Base-by-base conservation (phyloP, 176 grass and related monocot genomes). In the Phragmites australis region DNA sequence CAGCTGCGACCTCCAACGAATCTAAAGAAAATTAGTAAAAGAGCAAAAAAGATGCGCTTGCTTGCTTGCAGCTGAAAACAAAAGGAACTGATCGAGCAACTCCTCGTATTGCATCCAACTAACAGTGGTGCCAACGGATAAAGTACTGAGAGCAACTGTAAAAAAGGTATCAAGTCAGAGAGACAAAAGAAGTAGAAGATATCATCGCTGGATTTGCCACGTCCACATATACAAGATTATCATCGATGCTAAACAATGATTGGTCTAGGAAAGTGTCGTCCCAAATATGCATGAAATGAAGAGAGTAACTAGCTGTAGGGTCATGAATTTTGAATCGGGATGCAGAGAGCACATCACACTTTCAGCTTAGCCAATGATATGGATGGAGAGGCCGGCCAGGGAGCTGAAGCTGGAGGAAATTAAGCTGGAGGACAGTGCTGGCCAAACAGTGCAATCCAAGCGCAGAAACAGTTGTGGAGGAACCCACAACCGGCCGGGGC, bases 251-350 rank as follows among this genome's bases (percentile, higher is more conserved):
- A 45, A 45, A 7, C 12, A 45, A 10, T 45, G 44, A 45, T 45
- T 45, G 12, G 12, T 45, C 44, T 12, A 45, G 44, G 9, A 45
- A 45, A 45, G 44, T 12, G 12, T 12, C 6, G 65, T n/a, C 32
- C 40, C 17, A 32, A 69, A 65, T 70, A 51, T 81, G 49, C 78
- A 81, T 57, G 49, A 70, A 57, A 81, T 57, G 25, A 81, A 81
- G 65, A 70, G 11, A 45, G 44, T 12, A 45, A 45, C 8, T n/a
- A 39, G 34, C 78, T 69, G 29, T 46, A 58, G 54, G 41, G 2
- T 0, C 32, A 52, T 41, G 16, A 34, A 5, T 55, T 3, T 19
- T 55, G 53, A 11, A 55, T 55, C n/a, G 2, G 11, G 53, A 55
- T 55, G 34, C 34, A 2, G 34, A 37, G 34, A 37, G 5, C 34